Base-by-base conservation (phyloP, 495 filamentous ascomycete species). In the Saxispiralis lemnorum region DNA sequence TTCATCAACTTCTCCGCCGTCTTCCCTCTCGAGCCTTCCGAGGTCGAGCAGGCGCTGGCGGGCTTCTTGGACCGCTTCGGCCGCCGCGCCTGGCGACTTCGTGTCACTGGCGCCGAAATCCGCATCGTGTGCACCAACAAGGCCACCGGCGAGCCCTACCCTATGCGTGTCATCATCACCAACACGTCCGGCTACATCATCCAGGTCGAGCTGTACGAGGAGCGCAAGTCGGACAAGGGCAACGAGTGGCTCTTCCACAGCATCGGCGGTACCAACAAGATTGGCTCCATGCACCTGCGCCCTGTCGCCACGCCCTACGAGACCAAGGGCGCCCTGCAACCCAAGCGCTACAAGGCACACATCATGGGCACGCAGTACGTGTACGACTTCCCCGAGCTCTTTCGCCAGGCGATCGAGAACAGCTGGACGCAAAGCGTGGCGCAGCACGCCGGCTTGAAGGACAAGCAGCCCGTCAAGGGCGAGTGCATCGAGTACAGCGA, bases 151-250 rank as follows among this genome's bases (percentile, higher is more conserved):
- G 64, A 77, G 63, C 81, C 92, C 28, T 92, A 92, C 58, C 89
- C 89, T 50, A 72, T 97, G 32, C 85, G 89, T 67, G 85, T 94
- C 33, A 79, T 95, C 54, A 93, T 97, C 66, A 93, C 78, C 60
- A 97, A 97, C 68, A 96, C 92, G 31, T 96, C 87, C 16, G 89
- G 89, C n/a, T 97, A 87, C 68, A 83, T 97, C 56, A 87, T 95
- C 54, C 81, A 96, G 62, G 83, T 97, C 21, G 89, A 97, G 69
- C 70, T 96, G 58, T 97, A 97, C 59, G 83, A 83, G 13, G 89
- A 97, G 73, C 80, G 81, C 63, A 95, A 93, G 69, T 92, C 89
- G 0, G 92, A 97, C 64, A 94, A 88, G 71, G 74, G 76, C 38
- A 74, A 71, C 46, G 83, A 96, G 51, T 95, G 86, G 86, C 70